Percentiles rank a stretch among this genome's conserved stretches.
Conservation (phyloP, 805 yeast genomes). For the Saturnispora quitensis region DNA sequence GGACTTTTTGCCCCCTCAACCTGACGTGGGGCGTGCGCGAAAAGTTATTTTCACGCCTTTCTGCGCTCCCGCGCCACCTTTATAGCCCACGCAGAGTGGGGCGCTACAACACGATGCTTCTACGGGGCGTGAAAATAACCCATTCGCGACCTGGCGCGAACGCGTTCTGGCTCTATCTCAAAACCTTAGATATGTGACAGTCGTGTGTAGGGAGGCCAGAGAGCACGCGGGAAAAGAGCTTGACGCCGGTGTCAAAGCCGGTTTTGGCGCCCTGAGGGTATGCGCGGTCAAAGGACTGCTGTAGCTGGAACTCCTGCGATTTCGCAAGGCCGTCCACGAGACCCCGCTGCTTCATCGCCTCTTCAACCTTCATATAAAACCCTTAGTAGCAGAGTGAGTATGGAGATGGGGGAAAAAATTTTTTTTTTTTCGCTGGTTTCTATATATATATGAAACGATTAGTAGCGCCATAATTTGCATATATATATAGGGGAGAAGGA, state of each 20-base stretch:
- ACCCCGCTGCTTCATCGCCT: slow-evolving; percentile 6
- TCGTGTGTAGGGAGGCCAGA: background rate
- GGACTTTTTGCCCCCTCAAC: background rate
- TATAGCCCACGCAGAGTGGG: background rate
- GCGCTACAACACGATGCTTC: background rate
- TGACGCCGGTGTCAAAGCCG: slow-evolving; percentile 1
- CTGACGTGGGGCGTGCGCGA: background rate
- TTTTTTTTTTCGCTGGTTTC: background rate
- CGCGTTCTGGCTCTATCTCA: background rate
- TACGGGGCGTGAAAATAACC: background rate
- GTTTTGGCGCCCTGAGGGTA: background rate
- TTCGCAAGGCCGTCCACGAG: slow-evolving; percentile 3
- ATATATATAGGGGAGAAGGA: background rate
- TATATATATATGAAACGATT: background rate
- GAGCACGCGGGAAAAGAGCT: background rate
- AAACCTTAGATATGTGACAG: background rate
- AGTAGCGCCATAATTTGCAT: background rate
- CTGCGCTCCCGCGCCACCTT: too few relatives aligned
- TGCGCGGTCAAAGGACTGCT: background rate
- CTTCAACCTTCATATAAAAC: slow-evolving; percentile 5
- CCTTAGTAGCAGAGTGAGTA: background rate
- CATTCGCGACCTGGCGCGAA: background rate
- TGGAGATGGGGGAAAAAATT: background rate
- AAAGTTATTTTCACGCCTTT: background rate
- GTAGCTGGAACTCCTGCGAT: background rate